Percentiles rank a stretch among this genome's conserved stretches.
These are phyloP conservation scores for Acanthamoeba castellanii DNA, from an alignment of 208 protist species.

Conservation along the genomic window DNA sequence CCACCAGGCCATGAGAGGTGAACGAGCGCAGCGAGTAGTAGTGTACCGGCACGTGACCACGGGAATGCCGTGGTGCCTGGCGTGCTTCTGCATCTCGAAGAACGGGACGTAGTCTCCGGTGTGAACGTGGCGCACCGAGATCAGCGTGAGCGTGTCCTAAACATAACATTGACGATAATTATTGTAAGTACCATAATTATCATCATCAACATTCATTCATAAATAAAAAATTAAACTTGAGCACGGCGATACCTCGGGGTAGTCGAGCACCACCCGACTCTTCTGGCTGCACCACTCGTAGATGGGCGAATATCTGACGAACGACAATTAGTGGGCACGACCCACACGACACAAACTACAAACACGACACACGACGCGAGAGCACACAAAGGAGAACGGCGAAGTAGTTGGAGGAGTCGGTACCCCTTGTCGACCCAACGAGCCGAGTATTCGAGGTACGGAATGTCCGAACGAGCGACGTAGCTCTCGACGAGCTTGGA, in stretches of 20 bases:
- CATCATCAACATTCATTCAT: too few species aligned
- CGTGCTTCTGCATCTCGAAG: constrained; percentile 43
- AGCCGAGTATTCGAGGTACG: constrained; percentile 48
- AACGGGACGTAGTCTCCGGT: constrained; percentile 33
- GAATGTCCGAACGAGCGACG: constrained; percentile 6
- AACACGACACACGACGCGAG: not conserved
- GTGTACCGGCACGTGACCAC: constrained; percentile 11
- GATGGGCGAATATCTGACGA: constrained; percentile 44
- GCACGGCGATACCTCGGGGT: not conserved
- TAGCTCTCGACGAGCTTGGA: not conserved
- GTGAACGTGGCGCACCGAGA: constrained; percentile 16
- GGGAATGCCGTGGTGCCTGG: constrained; percentile 7
- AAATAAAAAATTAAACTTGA: too few species aligned
- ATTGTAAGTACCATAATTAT: too few species aligned
- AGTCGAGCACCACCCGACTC: constrained; percentile 53
- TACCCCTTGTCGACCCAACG: constrained; percentile 40
- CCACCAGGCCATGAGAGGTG: not conserved
- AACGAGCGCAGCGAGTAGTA: not conserved
- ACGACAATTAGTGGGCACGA: not conserved
- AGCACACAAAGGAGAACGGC: not conserved
- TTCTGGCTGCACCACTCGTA: constrained; percentile 72
- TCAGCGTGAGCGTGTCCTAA: constrained; percentile 13
- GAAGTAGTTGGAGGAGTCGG: not conserved
- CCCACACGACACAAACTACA: not conserved
- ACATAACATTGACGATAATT: not conserved